Base-by-base conservation (phyloP, 1,139 yeast species). In the Saccharomyces hybrid region DNA sequence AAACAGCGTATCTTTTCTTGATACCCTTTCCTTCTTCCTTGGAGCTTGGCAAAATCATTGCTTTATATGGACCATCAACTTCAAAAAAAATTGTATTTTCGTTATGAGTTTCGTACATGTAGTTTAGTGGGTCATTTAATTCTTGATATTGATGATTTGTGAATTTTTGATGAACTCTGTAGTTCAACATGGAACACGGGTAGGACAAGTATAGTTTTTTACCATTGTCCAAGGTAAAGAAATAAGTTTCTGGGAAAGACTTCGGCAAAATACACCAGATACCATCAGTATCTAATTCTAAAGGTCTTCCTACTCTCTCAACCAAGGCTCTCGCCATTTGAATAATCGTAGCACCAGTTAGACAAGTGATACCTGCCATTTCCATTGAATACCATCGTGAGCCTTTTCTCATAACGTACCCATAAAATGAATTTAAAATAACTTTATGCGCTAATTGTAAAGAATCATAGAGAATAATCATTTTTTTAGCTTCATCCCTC, bases 321-420 rank as follows among this genome's bases (percentile, higher is more conserved):
- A 95, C 97, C 57, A 93, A 75, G 1, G 86, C 76, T 60, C 99
- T 78, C 0, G 99, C 99, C 93, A 91, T 86, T 71, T 95, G 99
- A 74, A 95, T 95, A 62, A 95, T 93, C 0, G 96, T 89, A 0
- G 99, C 97, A 56, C 99, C 99, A 0, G 99, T 95, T 54, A 91
- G 78, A 78, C 99, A 95, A 0, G 99, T 95, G 16, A 95, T 95
- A 59, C 99, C 99, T 0, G 99, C 99, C 99, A 95, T 95, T 71
- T 93, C 99, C 95, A 95, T 91, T 0, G 99, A 93, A 66, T 91
- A 95, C 99, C 99, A 95, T 59, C 99, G 79, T 0, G 98, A 91
- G 38, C 99, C 99, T 67, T 93, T 95, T 73, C 99, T 81, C 99
- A 95, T 95, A 24, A 93, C 99, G 67, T 95, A 95, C 50, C 99